Evolutionary conservation across 2,329 filamentous ascomycete species (phyloP).

Genomic region (Aspergillus sp.): DNA sequence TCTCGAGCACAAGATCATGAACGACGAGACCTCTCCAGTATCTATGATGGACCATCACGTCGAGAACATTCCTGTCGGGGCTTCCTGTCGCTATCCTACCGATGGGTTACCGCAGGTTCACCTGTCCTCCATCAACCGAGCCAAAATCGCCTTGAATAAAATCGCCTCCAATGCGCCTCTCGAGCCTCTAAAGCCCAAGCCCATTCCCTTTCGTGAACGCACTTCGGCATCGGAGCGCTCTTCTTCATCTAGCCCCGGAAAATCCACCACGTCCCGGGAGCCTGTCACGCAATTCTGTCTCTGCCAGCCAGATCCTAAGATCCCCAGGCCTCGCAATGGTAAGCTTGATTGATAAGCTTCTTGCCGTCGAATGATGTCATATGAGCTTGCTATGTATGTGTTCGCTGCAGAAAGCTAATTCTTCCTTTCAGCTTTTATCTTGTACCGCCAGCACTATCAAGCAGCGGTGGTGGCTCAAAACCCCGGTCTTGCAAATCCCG

Average conservation of each 20-base stretch:
- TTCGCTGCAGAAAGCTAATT: conserved; percentile 57
- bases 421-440: conserved; percentile 74
- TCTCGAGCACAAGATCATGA: conserved; percentile 45
- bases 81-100: conserved; percentile 21
- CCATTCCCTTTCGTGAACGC: conserved; percentile 25
- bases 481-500: conserved; percentile 88
- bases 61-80: conserved; percentile 11
- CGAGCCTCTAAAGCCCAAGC: conserved; percentile 21
- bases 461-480: conserved; percentile 75
- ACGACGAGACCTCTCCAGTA: conserved; percentile 27
- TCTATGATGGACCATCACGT: conserved; percentile 19
- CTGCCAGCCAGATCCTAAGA: conserved; percentile 70
- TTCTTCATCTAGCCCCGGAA: conserved; percentile 36
- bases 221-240: conserved; percentile 24
- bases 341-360: conserved; percentile 34
- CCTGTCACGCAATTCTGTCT: conserved; percentile 60
- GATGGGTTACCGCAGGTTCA: conserved; percentile 26
- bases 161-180: conserved; percentile 14
- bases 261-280: conserved; percentile 38
- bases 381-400: conserved; percentile 38
- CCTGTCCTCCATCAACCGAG: conserved; percentile 26
- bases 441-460: conserved; percentile 94
- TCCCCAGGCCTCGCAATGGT: conserved; percentile 71
- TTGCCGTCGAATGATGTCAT: conserved; percentile 15
- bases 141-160: conserved; percentile 24